Base-by-base conservation (phyloP, 225 moss, liverwort and hornwort species). In the Climacium dendroides region DNA sequence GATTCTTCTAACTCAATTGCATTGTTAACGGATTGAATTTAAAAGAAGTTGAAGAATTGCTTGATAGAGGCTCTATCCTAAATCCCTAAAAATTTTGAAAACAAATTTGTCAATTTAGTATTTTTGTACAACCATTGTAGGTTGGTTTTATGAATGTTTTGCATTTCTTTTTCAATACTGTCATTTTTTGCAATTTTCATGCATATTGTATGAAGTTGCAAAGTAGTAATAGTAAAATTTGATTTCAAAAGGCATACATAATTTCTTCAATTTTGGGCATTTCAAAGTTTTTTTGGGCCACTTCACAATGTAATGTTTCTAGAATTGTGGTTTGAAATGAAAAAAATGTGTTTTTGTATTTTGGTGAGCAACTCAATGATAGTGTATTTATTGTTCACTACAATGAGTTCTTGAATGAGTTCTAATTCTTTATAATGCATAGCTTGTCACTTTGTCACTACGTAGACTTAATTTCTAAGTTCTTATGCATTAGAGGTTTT, bases 331-430 rank as follows among this genome's bases (percentile, higher is more conserved):
- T 74, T 32, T 47, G 29, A 30, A 45, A 30, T 29, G 19, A 48
- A 45, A 67, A 13, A 13, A 67, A n/a, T 5, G 9, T 15, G 3
- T 15, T 43, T 26, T 13, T 26, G 26, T 43, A 2, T 5, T 71
- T 16, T 28, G 5, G 16, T 43, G 16, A 71, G 5, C 8, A n/a
- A 1, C 28, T 43, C 5, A 15, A 8, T 71, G 16, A 43, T 43
- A n/a, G n/a, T 15, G 8, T 7, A 41, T 24, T 39, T 25, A 70
- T 12, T 37, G 13, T 13, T 69, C 2, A 24, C 2, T 37, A 10
- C 2, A n/a, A 22, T 7, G 0, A 2, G 1, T 11, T 65, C 3
- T 19, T n/a, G n/a, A n/a, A n/a, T n/a, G n/a, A n/a, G n/a, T n/a
- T n/a, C n/a, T n/a, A 35, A 6, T 66, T 66, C 6, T 66, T 20